These are phyloP conservation scores for Brachypodium distachyon DNA, from an alignment of 202 grass and related monocot species.

Conservation along the genomic window DNA sequence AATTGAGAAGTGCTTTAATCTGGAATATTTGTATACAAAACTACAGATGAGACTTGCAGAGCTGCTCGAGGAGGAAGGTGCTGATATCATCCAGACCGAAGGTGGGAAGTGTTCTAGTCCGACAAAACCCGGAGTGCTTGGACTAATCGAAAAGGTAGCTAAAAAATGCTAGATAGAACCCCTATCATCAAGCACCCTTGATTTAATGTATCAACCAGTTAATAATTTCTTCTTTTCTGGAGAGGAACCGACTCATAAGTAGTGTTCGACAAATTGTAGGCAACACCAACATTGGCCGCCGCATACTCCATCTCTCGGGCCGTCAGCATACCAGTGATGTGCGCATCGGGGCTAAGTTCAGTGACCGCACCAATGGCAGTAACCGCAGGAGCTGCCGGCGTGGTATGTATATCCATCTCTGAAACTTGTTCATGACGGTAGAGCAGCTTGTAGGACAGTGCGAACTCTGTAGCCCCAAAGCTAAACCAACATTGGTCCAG, in stretches of 20 bases:
- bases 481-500: background rate
- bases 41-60: slow-evolving; percentile 74
- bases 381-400: slow-evolving; percentile 75
- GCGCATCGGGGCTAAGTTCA: slow-evolving; percentile 82
- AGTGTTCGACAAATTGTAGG: slow-evolving; percentile 30
- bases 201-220: background rate
- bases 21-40: background rate
- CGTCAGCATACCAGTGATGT: slow-evolving; percentile 88
- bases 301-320: slow-evolving; percentile 86
- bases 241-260: background rate
- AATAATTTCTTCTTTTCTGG: too few relatives aligned
- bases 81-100: slow-evolving; percentile 90
- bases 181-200: background rate
- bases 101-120: slow-evolving; percentile 83
- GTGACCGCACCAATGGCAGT: slow-evolving; percentile 91
- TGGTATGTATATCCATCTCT: slow-evolving; percentile 39
- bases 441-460: background rate
- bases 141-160: slow-evolving; percentile 83
- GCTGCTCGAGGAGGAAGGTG: slow-evolving; percentile 77
- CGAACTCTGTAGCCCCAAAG: background rate
- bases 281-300: slow-evolving; percentile 80
- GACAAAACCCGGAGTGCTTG: slow-evolving; percentile 73
- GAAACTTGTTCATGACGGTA: background rate
- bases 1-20: background rate
- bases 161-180: background rate